Conservation (phyloP, 805 yeast species). For the Saturnispora serradocipensis region DNA sequence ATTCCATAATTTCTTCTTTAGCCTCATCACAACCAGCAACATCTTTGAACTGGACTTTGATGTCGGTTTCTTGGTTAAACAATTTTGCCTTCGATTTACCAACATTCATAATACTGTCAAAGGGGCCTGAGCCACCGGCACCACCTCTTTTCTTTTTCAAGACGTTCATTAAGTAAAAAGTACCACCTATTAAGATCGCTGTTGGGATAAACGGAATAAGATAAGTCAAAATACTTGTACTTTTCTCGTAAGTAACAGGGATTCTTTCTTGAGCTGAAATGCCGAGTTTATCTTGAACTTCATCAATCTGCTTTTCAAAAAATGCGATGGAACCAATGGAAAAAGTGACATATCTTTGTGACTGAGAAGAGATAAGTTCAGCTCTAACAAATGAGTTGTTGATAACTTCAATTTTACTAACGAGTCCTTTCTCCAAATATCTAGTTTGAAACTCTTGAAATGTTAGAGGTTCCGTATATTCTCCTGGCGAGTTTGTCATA, state of each 20-base stretch:
- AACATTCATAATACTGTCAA: constrained; percentile 72
- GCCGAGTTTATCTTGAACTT: constrained; percentile 62
- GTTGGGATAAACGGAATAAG: constrained; percentile 83
- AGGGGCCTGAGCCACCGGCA: constrained; percentile 46
- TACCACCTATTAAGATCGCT: constrained; percentile 75
- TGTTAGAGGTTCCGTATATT: constrained; percentile 41
- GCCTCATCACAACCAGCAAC: constrained; percentile 98
- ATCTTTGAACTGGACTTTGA: constrained; percentile 81
- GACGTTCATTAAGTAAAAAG: constrained; percentile 50
- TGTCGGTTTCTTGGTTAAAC: constrained; percentile 86
- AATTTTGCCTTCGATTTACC: constrained; percentile 88
- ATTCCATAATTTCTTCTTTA: constrained; percentile 95
- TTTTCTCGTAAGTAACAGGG: constrained; percentile 73
- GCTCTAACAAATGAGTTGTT: constrained; percentile 72
- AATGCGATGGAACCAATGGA: constrained; percentile 82
- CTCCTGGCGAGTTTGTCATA: constrained; percentile 10
- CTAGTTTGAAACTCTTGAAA: constrained; percentile 85
- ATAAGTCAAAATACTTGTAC: constrained; percentile 56
- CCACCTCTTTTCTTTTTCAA: constrained; percentile 34
- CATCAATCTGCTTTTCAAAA: constrained; percentile 72
- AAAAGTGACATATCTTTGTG: constrained; percentile 37
- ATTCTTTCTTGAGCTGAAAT: constrained; percentile 56
- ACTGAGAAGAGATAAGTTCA: constrained; percentile 29
- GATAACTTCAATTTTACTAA: constrained; percentile 61
- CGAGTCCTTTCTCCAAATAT: constrained; percentile 69